These are phyloP conservation scores for Aureobasidium sp. DNA, from an alignment of 2,329 filamentous ascomycete species.

Conservation along the genomic window DNA sequence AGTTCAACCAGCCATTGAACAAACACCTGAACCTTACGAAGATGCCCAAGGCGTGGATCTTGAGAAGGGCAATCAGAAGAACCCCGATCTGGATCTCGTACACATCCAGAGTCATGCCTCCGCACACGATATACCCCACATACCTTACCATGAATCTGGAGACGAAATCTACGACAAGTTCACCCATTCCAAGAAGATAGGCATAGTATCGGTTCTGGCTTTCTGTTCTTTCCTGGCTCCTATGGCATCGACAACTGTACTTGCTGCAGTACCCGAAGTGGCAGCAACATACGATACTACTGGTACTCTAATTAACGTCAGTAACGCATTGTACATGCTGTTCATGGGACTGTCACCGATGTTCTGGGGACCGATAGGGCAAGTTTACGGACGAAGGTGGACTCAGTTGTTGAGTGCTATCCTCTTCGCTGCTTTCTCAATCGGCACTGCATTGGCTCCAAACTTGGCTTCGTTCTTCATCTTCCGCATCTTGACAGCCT, in stretches of 20 bases:
- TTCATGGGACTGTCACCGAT: slow-evolving; percentile 77
- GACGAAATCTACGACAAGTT: slow-evolving; percentile 71
- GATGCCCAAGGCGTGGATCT: slow-evolving; percentile 21
- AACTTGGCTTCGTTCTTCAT: slow-evolving; percentile 77
- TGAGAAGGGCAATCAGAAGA: slow-evolving; percentile 12
- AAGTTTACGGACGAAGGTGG: slow-evolving; percentile 53
- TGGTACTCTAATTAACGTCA: slow-evolving; percentile 75
- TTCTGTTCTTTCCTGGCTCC: slow-evolving; percentile 83
- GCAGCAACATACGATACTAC: slow-evolving; percentile 70
- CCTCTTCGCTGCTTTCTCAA: slow-evolving; percentile 73
- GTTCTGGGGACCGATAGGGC: slow-evolving; percentile 75
- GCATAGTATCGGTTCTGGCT: slow-evolving; percentile 75
- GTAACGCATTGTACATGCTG: slow-evolving; percentile 79
- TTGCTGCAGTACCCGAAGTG: slow-evolving; percentile 80
- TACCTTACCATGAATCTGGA: slow-evolving; percentile 45
- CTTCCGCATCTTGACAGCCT: slow-evolving; percentile 78
- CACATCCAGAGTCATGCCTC: slow-evolving; percentile 26
- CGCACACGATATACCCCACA: slow-evolving; percentile 27
- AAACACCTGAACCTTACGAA: slow-evolving; percentile 16
- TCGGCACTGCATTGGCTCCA: slow-evolving; percentile 77
- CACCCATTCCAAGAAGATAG: slow-evolving; percentile 65
- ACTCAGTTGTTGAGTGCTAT: slow-evolving; percentile 63
- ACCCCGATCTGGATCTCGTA: slow-evolving; percentile 15
- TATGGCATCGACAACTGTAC: slow-evolving; percentile 76
- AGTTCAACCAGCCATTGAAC: slow-evolving; percentile 19